Base-by-base conservation (phyloP, 2,329 filamentous ascomycete species). In the Penicillium sp. region DNA sequence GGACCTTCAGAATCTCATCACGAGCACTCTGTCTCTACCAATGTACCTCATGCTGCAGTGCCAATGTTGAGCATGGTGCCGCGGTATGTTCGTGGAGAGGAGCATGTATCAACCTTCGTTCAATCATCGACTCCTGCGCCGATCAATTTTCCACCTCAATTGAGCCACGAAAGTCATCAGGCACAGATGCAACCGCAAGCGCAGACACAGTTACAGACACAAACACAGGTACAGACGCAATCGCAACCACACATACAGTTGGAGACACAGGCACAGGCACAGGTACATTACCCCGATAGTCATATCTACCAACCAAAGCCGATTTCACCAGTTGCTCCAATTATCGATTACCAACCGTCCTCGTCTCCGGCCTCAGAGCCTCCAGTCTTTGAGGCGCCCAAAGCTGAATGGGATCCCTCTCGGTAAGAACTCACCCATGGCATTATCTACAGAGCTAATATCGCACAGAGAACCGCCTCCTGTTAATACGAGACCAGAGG, bases 401-500 rank as follows among this genome's bases (percentile, higher is more conserved):
- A 76, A 44, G 75, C 79, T 62, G 78, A 84, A 64, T 87, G 84
- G 84, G 83, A 87, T 69, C 83, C 84, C 36, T 81, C 82, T 53
- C 77, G 78, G 79, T 84, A 76, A 64, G 80, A 41, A 10, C 27
- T 7, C 8, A 65, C 53, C 19, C 16, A 5, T 11, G n/a, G 23
- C n/a, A n/a, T 46, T n/a, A 0, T 41, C 29, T 19, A n/a, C 19
- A 47, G 51, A 51, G 48, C 64, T 72, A 49, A 71, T 56, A 47
- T 34, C 42, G 32, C 39, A 44, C 61, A 89, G 86, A 69, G 83
- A 86, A 64, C 74, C 78, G 27, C 84, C 84, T 16, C 84, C 84
- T 4, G 51, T 72, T 2, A 74, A 89, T 66, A 90, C 91, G 5
- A 88, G 80, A 67, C 92, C 92, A 8, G 94, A 97, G 79, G 93